phyloP scores from a whole-genome alignment of 2,329 filamentous ascomycete species.

The Drechslera avenae region DNA sequence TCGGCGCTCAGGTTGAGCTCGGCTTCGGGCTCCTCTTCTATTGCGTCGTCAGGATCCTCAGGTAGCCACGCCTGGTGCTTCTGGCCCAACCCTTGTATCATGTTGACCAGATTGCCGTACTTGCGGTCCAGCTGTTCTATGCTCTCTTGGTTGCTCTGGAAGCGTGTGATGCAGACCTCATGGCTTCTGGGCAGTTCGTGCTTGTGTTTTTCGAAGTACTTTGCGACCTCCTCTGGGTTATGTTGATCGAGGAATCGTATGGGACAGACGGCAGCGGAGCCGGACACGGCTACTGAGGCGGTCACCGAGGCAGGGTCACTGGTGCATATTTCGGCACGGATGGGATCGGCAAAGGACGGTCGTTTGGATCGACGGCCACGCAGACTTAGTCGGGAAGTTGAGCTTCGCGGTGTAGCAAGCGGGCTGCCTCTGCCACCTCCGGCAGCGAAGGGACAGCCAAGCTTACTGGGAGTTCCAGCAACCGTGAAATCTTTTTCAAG shows the following conservation, averaged over 20 bases:
- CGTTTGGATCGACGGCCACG: conserved; percentile 47
- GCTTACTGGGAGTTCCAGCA: conserved; percentile 75
- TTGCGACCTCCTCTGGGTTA: conserved; percentile 88
- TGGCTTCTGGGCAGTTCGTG: conserved; percentile 93
- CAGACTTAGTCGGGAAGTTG: conserved; percentile 46
- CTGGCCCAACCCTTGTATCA: conserved; percentile 88
- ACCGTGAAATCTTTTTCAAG: conserved; percentile 92
- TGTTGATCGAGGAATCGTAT: conserved; percentile 93
- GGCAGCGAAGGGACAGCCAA: conserved; percentile 80
- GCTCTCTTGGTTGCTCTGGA: conserved; percentile 84
- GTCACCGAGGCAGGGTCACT: conserved; percentile 55
- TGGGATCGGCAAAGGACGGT: conserved; percentile 51
- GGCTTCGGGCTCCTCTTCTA: conserved; percentile 53
- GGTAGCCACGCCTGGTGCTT: conserved; percentile 89
- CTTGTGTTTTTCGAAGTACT: conserved; percentile 94
- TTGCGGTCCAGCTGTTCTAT: conserved; percentile 90
- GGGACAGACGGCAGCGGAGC: conserved; percentile 72
- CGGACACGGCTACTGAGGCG: conserved; percentile 48
- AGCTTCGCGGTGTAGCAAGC: conserved; percentile 51
- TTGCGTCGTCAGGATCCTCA: conserved; percentile 55
- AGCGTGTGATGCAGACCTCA: conserved; percentile 87
- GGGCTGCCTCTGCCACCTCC: conserved; percentile 52
- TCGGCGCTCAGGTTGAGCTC: conserved; percentile 50
- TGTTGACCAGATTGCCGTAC: conserved; percentile 88
- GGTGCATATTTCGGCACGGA: conserved; percentile 50